Conservation (phyloP, 2,329 filamentous ascomycete species). For the Phaeoacremonium minimum region DNA sequence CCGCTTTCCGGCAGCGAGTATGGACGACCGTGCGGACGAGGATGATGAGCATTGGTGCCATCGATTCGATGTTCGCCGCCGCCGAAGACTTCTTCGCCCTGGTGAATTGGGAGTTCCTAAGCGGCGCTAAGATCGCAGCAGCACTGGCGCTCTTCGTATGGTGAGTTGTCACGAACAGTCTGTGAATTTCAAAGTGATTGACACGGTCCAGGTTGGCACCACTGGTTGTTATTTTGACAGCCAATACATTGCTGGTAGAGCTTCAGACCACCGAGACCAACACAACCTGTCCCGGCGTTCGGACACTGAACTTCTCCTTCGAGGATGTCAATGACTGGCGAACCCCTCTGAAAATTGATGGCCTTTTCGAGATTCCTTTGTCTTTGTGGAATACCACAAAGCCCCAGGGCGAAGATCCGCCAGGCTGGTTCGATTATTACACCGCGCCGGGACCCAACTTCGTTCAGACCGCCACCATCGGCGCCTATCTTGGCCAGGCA, state of each 20-base stretch:
- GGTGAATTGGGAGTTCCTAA: conserved; percentile 39
- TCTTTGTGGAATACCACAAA: conserved; percentile 20
- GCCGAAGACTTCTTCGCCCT: conserved; percentile 36
- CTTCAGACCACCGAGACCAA: conserved; percentile 9
- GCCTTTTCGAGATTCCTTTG: conserved; percentile 14
- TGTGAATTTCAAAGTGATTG: too few species aligned
- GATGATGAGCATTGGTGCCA: conserved; percentile 15
- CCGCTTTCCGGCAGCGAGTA: conserved; percentile 16
- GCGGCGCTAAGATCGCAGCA: conserved; percentile 37
- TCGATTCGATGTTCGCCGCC: conserved; percentile 33
- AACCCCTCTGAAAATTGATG: conserved; percentile 11
- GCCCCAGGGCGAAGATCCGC: conserved; percentile 13
- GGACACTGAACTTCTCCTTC: conserved; percentile 20
- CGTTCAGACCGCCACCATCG: conserved; percentile 12
- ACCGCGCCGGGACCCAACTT: conserved; percentile 14
- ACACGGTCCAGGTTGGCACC: too few species aligned
- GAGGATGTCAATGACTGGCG: conserved; percentile 21
- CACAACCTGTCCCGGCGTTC: conserved; percentile 13
- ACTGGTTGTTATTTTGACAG: conserved; percentile 20
- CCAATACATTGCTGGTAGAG: conserved; percentile 19
- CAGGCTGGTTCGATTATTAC: conserved; percentile 24
- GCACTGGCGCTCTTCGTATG: conserved; percentile 17
- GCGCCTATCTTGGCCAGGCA: conserved; percentile 15
- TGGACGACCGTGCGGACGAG: conserved; percentile 19
- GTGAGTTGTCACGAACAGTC: too few species aligned